These are phyloP conservation scores for Phalaenopsis equestris DNA, from an alignment of 106 monocot species.

Conservation along the genomic window DNA sequence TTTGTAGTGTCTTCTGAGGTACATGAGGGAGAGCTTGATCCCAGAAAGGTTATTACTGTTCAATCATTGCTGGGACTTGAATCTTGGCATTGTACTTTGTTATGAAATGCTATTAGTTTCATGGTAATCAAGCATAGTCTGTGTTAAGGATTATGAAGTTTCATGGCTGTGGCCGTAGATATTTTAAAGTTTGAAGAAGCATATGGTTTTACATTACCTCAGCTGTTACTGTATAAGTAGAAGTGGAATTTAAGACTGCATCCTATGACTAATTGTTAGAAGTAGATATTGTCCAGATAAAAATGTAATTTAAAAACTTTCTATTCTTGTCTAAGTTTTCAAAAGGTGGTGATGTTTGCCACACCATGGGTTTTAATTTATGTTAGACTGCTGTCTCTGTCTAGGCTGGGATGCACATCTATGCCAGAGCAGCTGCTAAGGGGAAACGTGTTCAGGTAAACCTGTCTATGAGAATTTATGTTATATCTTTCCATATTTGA, in stretches of 20 bases:
- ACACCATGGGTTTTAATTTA: constrained; percentile 1
- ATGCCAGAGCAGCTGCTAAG: constrained; percentile 82
- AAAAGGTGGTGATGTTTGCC: background rate
- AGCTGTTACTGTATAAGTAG: background rate
- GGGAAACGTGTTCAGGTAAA: constrained; percentile 93
- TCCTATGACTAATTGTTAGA: constrained; percentile 1
- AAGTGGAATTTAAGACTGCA: background rate
- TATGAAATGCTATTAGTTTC: background rate
- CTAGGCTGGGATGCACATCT: constrained; percentile 99
- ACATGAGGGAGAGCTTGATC: background rate
- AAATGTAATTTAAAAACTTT: background rate
- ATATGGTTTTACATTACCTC: background rate
- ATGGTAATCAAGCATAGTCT: background rate
- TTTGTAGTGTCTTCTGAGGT: background rate
- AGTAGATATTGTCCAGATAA: background rate
- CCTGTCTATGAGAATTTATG: background rate
- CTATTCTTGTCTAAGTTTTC: background rate
- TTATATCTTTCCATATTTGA: background rate
- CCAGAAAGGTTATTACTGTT: background rate
- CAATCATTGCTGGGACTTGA: background rate
- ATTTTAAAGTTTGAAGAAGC: background rate
- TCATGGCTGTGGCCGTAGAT: background rate
- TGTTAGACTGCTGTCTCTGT: background rate
- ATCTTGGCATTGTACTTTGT: background rate
- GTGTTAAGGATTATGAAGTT: background rate